These are phyloP conservation scores for Pythium utonaiense DNA, from an alignment of 352 stramenopile genomes.

Conservation along the genomic window DNA sequence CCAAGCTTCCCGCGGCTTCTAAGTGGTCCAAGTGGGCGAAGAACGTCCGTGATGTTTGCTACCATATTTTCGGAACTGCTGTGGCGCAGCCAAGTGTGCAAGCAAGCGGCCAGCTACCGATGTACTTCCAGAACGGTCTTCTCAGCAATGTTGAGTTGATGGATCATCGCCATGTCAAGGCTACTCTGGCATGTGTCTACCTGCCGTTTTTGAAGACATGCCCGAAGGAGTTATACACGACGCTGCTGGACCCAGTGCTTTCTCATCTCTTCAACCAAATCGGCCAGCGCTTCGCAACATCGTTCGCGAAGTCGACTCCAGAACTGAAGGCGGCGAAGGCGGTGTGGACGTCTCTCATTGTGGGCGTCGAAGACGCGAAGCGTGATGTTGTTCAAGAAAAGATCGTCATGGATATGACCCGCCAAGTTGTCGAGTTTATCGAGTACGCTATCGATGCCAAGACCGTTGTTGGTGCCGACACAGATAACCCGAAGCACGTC, in stretches of 20 bases:
- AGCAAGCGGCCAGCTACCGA: slow-evolving; percentile 33
- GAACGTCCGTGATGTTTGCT: slow-evolving; percentile 73
- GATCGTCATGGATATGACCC: slow-evolving; percentile 66
- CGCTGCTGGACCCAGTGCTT: slow-evolving; percentile 62
- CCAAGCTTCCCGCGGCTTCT: slow-evolving; percentile 38
- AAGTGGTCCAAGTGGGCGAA: slow-evolving; percentile 82
- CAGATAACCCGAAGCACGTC: slow-evolving; percentile 74
- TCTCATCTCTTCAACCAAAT: slow-evolving; percentile 53
- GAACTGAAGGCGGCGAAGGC: slow-evolving; percentile 32
- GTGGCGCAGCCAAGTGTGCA: slow-evolving; percentile 53
- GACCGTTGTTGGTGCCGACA: slow-evolving; percentile 64
- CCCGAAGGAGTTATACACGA: slow-evolving; percentile 48
- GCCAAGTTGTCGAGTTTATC: slow-evolving; percentile 69
- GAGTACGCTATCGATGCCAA: slow-evolving; percentile 71
- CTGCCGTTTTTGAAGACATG: slow-evolving; percentile 71
- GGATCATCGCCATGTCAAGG: slow-evolving; percentile 76
- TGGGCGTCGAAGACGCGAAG: slow-evolving; percentile 65
- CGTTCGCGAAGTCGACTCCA: slow-evolving; percentile 29
- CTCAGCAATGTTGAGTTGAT: slow-evolving; percentile 59
- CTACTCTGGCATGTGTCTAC: slow-evolving; percentile 59
- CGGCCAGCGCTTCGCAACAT: slow-evolving; percentile 39
- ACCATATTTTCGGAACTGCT: slow-evolving; percentile 71
- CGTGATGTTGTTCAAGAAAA: slow-evolving; percentile 67
- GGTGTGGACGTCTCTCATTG: slow-evolving; percentile 47
- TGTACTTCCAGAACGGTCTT: slow-evolving; percentile 57